Evolutionary conservation across 2,329 filamentous ascomycete genomes (phyloP).

Genomic region (Didymella sp.): DNA sequence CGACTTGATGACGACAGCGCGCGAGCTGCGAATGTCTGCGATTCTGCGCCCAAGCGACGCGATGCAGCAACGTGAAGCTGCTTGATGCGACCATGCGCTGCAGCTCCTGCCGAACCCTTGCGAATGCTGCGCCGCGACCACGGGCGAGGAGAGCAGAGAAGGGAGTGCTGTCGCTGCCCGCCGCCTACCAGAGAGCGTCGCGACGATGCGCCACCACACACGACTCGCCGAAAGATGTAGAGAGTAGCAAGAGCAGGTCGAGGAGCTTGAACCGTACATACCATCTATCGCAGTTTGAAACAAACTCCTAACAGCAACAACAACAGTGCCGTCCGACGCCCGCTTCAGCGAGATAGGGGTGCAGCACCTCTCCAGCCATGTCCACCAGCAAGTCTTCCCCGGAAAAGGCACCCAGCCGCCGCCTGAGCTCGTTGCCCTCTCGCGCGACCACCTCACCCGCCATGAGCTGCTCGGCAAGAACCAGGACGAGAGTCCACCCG

Average conservation of each 20-base stretch:
- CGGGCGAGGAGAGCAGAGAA: constrained; percentile 5
- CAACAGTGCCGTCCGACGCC: constrained; percentile 57
- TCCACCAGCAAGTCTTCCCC: constrained; percentile 84
- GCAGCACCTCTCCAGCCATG: constrained; percentile 85
- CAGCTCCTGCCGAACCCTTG: constrained; percentile 31
- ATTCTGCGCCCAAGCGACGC: constrained; percentile 6
- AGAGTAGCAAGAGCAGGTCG: constrained; percentile 10
- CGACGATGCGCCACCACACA: constrained; percentile 41
- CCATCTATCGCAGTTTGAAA: neutral
- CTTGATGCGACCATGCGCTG: constrained; percentile 41
- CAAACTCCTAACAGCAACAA: neutral
- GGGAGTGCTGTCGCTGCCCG: neutral
- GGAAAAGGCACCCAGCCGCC: constrained; percentile 62
- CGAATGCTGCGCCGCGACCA: constrained; percentile 30
- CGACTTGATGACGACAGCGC: constrained; percentile 18
- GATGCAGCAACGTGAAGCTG: constrained; percentile 37
- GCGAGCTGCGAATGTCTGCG: neutral
- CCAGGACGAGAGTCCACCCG: constrained; percentile 73
- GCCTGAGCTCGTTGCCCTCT: constrained; percentile 76
- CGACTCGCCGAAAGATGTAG: constrained; percentile 10
- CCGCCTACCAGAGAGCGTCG: constrained; percentile 23
- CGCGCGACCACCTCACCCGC: constrained; percentile 79
- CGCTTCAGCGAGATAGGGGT: constrained; percentile 93
- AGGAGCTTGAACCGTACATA: constrained; percentile 31
- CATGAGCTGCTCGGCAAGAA: constrained; percentile 93